A percentile compares a stretch with the other conserved stretches of the same genome.
These are phyloP conservation scores for Fusarium acutatum DNA, from an alignment of 2,329 filamentous ascomycete genomes.

Conservation along the genomic window DNA sequence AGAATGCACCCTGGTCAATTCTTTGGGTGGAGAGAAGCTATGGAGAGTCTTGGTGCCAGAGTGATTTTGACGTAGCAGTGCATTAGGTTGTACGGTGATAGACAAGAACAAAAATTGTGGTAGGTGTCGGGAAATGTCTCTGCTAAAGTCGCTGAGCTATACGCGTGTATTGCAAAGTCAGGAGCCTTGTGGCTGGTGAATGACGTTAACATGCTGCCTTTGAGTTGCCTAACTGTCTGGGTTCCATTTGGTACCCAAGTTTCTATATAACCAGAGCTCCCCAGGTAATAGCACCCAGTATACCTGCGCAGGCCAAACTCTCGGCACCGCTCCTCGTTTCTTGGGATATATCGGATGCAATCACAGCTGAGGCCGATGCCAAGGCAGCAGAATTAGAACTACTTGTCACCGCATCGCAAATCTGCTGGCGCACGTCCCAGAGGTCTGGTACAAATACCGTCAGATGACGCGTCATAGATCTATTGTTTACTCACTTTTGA, in stretches of 20 bases:
- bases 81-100: not conserved
- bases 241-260: too few species aligned
- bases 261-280: not conserved
- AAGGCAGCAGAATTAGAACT: not conserved
- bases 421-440: not conserved
- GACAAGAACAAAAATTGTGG: not conserved
- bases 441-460: not conserved
- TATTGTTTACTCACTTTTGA: not conserved
- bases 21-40: not conserved
- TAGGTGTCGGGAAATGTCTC: not conserved
- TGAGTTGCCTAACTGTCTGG: not conserved
- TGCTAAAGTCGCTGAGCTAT: rapidly evolving
- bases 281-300: not conserved
- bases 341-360: not conserved
- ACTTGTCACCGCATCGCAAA: not conserved
- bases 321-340: not conserved
- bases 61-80: not conserved
- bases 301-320: rapidly evolving
- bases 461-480: not conserved
- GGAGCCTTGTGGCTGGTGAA: not conserved
- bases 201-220: not conserved
- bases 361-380: not conserved
- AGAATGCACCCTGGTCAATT: not conserved
- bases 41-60: not conserved
- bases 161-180: not conserved